These are phyloP conservation scores for Xylaria sp. DNA, from an alignment of 2,329 filamentous ascomycete genomes.

Conservation along the genomic window DNA sequence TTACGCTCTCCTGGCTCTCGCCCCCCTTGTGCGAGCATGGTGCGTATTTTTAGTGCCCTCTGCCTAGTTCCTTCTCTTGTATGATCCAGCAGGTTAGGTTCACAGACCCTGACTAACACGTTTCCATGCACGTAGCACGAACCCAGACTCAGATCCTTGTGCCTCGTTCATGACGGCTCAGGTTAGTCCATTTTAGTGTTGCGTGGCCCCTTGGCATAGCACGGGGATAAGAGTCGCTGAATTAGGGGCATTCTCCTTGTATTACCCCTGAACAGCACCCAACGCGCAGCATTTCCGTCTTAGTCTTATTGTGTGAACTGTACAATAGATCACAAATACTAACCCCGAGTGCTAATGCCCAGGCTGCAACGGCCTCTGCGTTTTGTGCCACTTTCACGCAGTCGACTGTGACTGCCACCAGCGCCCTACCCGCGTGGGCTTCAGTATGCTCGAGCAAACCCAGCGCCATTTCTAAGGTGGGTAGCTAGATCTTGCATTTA, in stretches of 20 bases:
- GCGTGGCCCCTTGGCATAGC: not conserved
- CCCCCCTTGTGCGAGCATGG: conserved; percentile 44
- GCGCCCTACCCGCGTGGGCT: conserved; percentile 43
- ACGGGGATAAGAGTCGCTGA: not conserved
- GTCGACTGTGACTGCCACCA: conserved; percentile 44
- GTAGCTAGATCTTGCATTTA: not conserved
- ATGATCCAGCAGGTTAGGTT: not conserved
- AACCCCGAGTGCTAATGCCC: not conserved
- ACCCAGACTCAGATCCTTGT: conserved; percentile 47
- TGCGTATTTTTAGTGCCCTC: not conserved
- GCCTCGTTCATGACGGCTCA: conserved; percentile 51
- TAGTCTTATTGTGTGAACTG: not conserved
- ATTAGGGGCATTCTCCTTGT: not conserved
- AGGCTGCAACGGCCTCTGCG: conserved; percentile 47
- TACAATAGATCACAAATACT: not conserved
- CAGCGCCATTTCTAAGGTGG: conserved; percentile 45
- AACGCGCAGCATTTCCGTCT: not conserved
- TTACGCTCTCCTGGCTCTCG: conserved; percentile 31
- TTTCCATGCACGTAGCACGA: not conserved
- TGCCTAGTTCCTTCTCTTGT: not conserved
- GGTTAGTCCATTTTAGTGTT: not conserved
- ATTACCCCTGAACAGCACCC: not conserved
- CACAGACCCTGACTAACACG: not conserved
- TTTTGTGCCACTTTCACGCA: conserved; percentile 52
- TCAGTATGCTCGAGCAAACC: conserved; percentile 45